Percentiles rank a stretch among this genome's conserved stretches.
phyloP scores from a whole-genome alignment of 306 rosid genomes.

The Hylodesmum podocarpum region DNA sequence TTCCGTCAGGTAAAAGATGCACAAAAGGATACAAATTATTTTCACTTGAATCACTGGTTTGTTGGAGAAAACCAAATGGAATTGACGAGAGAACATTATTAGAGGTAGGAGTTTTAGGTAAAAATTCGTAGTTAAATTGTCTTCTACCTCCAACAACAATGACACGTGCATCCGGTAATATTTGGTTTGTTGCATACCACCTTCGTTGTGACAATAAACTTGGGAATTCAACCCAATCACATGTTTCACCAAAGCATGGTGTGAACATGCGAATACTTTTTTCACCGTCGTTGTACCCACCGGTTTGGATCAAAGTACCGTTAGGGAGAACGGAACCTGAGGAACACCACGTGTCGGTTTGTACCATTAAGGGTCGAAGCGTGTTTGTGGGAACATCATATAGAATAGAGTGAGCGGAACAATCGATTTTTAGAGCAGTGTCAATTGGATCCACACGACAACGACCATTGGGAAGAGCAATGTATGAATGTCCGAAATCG shows the following conservation, averaged over 20 bases:
- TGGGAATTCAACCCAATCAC: conserved; percentile 78
- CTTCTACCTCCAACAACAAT: conserved; percentile 75
- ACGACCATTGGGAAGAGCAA: conserved; percentile 46
- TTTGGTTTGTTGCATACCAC: conserved; percentile 82
- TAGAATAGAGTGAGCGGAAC: conserved; percentile 79
- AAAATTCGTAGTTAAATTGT: conserved; percentile 76
- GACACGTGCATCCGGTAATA: conserved; percentile 67
- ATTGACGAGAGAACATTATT: neutral
- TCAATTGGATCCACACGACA: conserved; percentile 47
- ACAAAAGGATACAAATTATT: conserved; percentile 81
- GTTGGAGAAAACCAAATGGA: conserved; percentile 40
- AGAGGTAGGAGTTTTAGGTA: conserved; percentile 26
- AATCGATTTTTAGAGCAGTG: conserved; percentile 45
- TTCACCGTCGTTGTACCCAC: conserved; percentile 75
- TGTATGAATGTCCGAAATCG: conserved; percentile 68
- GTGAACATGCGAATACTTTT: conserved; percentile 56
- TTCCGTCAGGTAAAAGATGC: conserved; percentile 84
- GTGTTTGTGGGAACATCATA: conserved; percentile 55
- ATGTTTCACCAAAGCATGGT: conserved; percentile 49
- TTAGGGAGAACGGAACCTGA: conserved; percentile 67
- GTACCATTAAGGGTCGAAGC: conserved; percentile 57
- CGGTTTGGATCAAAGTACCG: conserved; percentile 76
- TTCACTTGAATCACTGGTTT: conserved; percentile 55
- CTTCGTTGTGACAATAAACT: conserved; percentile 49
- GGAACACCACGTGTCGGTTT: conserved; percentile 84